Base-by-base conservation (phyloP, 192 early-diverging fungal species). In the Coemansia sp. region DNA sequence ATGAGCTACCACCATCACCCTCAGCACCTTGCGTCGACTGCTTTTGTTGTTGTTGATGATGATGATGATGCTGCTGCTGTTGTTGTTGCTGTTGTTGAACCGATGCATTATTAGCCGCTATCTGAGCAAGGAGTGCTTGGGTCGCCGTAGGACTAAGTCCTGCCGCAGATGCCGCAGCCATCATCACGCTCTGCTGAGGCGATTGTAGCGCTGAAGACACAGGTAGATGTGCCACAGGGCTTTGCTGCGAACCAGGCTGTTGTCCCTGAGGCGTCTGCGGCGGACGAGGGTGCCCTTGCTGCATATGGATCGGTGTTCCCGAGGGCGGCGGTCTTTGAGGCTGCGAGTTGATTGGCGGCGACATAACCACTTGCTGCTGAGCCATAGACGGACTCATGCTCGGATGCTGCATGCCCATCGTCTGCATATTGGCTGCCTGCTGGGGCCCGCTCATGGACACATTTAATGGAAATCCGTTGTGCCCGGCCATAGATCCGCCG, bases 101-200 rank as follows among this genome's bases (percentile, higher is more conserved):
- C 30, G 6, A 32, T 32, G 30, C 30, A 3, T 40, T 50, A 42
- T 53, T 65, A 1, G 62, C 62, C 0, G 68, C 56, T 10, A 72
- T 64, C 18, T 72, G 69, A 0, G 62, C 69, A 18, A 72, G 59
- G 27, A 72, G 32, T 23, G 69, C 62, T 13, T 72, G 69, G 0
- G 69, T 62, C 3, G 56, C 53, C 10, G 61, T 42, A 4, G 57
- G 28, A 23, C 58, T 72, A 8, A 72, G 40, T 5, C 69, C 69
- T 1, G 69, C 69, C 0, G 69, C 69, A 4, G 57, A 42, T 1
- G 62, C 69, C 1, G 69, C 62, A 0, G 58, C 62, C 34, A 72
- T 24, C 69, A 72, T 64, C 69, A 72, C 65, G 26, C 53, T 62
- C 28, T 65, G 62, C 45, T 64, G 62, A 28, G 56, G 34, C 18